A percentile compares a stretch with the other conserved stretches of the same genome.
Evolutionary conservation across 2,329 filamentous ascomycete genomes (phyloP).

Genomic region (Pyrenochaeta sp.): DNA sequence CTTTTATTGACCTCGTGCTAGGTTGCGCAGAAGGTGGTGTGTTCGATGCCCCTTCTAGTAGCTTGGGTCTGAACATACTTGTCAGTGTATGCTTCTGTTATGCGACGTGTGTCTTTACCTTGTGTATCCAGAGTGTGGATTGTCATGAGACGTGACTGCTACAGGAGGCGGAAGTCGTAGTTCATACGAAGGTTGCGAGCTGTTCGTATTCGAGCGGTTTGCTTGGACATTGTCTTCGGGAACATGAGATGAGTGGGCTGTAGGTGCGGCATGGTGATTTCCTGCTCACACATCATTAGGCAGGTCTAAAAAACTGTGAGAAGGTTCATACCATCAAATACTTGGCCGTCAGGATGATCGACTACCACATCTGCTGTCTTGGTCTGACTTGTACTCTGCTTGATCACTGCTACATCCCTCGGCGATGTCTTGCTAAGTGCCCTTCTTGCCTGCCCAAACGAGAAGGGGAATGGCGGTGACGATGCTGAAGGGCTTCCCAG

Average conservation of each 20-base stretch:
- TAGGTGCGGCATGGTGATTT: not conserved
- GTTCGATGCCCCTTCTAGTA: not conserved
- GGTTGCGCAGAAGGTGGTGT: slow-evolving; percentile 2
- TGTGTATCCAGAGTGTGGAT: not conserved
- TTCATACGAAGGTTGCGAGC: not conserved
- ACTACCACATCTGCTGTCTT: not conserved
- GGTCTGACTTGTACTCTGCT: not conserved
- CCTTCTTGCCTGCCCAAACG: slow-evolving; percentile 1
- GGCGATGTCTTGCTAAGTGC: not conserved
- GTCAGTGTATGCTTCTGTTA: not conserved
- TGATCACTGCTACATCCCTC: not conserved
- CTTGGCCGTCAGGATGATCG: not conserved
- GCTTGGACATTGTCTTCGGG: not conserved
- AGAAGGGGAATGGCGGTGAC: slow-evolving; percentile 10
- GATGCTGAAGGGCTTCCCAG: not conserved
- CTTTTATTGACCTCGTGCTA: not conserved
- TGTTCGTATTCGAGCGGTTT: not conserved
- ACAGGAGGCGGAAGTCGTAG: not conserved
- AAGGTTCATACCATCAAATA: not conserved
- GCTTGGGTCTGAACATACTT: not conserved
- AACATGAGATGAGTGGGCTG: not conserved
- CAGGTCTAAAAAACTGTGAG: not conserved
- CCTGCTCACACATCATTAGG: slow-evolving; percentile 5
- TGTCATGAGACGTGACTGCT: not conserved
- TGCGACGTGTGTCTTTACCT: not conserved